Percentiles rank a stretch among this genome's conserved stretches.
These are phyloP conservation scores for Ampelocalamus luodianensis DNA, from an alignment of 176 grass and related monocot genomes.

Conservation along the genomic window DNA sequence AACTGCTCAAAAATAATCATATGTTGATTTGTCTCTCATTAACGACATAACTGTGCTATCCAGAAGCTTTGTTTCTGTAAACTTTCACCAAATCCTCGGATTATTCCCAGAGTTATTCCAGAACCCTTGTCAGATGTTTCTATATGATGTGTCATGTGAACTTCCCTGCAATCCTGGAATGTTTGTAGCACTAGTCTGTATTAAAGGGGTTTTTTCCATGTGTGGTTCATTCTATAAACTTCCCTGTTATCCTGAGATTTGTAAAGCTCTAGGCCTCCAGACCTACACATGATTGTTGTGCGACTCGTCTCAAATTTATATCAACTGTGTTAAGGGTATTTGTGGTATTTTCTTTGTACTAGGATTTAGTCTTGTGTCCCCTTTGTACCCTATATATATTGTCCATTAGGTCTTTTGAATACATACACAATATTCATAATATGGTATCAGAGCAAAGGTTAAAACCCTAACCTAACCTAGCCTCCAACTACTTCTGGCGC, in stretches of 20 bases:
- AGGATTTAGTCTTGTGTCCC: no score
- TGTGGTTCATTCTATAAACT: background rate
- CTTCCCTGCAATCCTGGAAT: background rate
- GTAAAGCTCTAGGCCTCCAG: background rate
- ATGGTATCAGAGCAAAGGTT: no score
- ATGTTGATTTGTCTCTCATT: constrained; percentile 5
- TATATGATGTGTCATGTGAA: background rate
- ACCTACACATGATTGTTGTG: background rate
- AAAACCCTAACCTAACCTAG: no score
- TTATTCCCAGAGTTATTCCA: background rate
- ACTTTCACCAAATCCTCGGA: background rate
- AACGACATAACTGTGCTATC: constrained; percentile 1
- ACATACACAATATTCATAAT: no score
- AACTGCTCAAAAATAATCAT: background rate
- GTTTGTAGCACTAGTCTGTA: background rate
- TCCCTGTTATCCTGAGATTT: background rate
- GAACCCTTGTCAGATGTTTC: background rate
- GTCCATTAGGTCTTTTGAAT: no score
- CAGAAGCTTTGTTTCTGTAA: background rate
- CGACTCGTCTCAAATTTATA: background rate
- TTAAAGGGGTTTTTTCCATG: background rate
- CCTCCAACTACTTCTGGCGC: no score
- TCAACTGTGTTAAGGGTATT: no score
- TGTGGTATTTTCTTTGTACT: no score
- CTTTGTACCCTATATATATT: no score